Evolutionary conservation across 768 basidiomycete species (phyloP), one percentile per base, ranked within the genome.

Genomic region (Kwoniella newhampshirensis): DNA sequence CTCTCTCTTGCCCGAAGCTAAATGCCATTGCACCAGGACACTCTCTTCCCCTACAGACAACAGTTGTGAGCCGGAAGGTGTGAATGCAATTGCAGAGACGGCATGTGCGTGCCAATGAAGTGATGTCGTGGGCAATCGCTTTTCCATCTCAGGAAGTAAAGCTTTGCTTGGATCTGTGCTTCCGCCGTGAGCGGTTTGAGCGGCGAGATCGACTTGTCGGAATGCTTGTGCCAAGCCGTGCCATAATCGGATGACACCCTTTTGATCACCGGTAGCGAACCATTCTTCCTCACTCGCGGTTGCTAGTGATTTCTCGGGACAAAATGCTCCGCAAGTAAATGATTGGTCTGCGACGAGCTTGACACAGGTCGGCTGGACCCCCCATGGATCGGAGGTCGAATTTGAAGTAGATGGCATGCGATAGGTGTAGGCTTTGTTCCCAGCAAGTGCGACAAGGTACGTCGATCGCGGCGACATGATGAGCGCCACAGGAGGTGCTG

Each of bases 91-190:
- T 0, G 90, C 86, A 2, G 88, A 85, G 17, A 98, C 89, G 3
- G 91, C 84, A 73, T 98, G 94, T 2, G 94, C 88, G 72, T 99
- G 96, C 96, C 96, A 99, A 77, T 97, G 94, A 49, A 97, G 77
- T 4, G 85, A 82, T 2, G 89, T 86, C 0, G 91, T 93, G 68
- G 89, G 87, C 1, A 91, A 83, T 54, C 83, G 85, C 75, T 87
- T 89, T 75, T 68, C 67, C 1, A 53, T 59, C 17, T 58, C 51
- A 13, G 56, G 6, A 30, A 26, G 32, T 8, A 46, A 30, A 36
- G 32, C 51, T 21, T 40, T 59, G 8, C 51, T 57, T 15, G 54
- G 41, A 4, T 58, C 48, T 9, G 47, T 47, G 18, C 50, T 35
- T 11, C n/a, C 30, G 3, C 30, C 51, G 23, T 51, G 25, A 7